A percentile compares a stretch with the other conserved stretches of the same genome.
Evolutionary conservation across 768 basidiomycete genomes (phyloP).

Genomic region (Sporobolomyces pararoseus): DNA sequence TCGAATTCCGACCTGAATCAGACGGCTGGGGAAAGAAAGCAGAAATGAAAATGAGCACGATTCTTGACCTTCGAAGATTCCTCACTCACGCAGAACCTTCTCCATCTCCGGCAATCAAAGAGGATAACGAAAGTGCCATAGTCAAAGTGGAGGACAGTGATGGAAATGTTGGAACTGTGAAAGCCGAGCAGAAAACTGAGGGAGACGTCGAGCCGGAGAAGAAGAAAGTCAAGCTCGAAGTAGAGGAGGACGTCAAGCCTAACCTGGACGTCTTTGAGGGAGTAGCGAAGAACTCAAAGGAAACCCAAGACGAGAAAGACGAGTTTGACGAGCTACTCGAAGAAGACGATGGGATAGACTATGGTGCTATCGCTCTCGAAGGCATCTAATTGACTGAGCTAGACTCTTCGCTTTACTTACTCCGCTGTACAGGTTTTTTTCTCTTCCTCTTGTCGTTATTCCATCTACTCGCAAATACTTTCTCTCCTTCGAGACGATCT

Average conservation of each 20-base stretch:
- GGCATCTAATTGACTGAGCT: neutral
- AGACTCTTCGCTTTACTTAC: too few relatives aligned
- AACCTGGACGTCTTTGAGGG: too few relatives aligned
- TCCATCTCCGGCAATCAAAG: neutral
- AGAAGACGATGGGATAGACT: slow-evolving; percentile 25
- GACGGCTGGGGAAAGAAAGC: slow-evolving; percentile 76
- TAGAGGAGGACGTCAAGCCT: slow-evolving; percentile 3
- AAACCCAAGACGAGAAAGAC: neutral
- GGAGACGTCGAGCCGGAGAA: neutral
- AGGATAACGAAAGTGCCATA: neutral
- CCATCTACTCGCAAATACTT: neutral
- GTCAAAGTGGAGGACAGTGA: slow-evolving; percentile 2
- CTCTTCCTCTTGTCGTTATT: too few relatives aligned
- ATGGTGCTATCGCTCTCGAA: slow-evolving; percentile 10
- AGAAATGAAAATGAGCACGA: slow-evolving; percentile 64
- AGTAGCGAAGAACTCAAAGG: too few relatives aligned
- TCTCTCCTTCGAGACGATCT: neutral
- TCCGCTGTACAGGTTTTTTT: too few relatives aligned
- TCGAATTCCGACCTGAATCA: slow-evolving; percentile 76
- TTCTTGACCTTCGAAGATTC: slow-evolving; percentile 55
- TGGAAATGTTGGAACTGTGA: neutral
- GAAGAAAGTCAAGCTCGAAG: slow-evolving; percentile 25
- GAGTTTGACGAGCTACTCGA: slow-evolving; percentile 30
- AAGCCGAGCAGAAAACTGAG: neutral
- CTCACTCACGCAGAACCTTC: slow-evolving; percentile 20